phyloP scores from a whole-genome alignment of 768 basidiomycete genomes.

The Lentinus tigrinus region DNA sequence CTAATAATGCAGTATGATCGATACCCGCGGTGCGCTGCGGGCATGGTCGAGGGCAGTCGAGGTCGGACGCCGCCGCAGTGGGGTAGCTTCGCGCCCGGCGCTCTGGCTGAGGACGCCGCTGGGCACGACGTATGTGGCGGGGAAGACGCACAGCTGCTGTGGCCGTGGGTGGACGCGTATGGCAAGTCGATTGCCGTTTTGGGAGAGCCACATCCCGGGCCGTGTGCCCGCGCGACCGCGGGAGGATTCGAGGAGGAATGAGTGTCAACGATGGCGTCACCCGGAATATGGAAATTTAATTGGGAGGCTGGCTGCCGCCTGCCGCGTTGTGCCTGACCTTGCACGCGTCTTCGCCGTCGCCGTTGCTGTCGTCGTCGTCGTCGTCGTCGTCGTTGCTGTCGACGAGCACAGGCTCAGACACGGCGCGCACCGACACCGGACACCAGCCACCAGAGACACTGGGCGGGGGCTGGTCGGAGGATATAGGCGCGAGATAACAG shows the following conservation, averaged over 20 bases:
- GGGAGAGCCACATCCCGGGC: neutral
- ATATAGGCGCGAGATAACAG: neutral
- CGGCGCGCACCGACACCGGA: neutral
- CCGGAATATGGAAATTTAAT: neutral
- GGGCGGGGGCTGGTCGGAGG: neutral
- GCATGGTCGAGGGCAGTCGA: too few species aligned
- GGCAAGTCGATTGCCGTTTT: conserved; percentile 4
- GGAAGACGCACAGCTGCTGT: neutral
- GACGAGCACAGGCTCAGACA: neutral
- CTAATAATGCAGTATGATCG: too few species aligned
- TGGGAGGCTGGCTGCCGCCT: neutral
- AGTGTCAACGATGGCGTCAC: conserved; percentile 14
- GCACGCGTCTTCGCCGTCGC: neutral
- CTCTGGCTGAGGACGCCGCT: too few species aligned
- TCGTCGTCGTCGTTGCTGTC: neutral
- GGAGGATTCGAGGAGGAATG: neutral
- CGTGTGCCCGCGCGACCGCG: neutral
- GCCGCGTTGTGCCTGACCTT: conserved; percentile 6
- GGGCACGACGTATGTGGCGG: neutral
- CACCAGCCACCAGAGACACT: too few species aligned
- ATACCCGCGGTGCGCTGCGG: too few species aligned
- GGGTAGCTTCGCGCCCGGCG: too few species aligned
- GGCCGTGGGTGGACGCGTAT: neutral
- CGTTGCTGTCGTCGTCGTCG: neutral
- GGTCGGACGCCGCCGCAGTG: too few species aligned